Conservation (phyloP, 2,329 filamentous ascomycete genomes). For the Dothistroma septosporum region DNA sequence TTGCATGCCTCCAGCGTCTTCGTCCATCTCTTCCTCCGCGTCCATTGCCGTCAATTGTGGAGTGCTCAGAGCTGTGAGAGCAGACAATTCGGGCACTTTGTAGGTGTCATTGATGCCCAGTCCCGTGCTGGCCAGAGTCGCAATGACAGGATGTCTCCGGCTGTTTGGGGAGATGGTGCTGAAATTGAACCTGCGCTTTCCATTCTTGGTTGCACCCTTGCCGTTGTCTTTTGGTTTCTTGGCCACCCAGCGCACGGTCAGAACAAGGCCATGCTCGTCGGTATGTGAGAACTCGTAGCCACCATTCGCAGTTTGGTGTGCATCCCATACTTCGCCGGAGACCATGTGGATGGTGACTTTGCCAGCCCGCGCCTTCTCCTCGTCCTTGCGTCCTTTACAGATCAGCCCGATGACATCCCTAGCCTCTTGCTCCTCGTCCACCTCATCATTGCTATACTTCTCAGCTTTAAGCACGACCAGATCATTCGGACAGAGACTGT, state of each 20-base stretch:
- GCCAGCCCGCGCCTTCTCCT: slow-evolving; percentile 52
- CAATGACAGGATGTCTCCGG: slow-evolving; percentile 70
- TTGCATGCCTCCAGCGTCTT: slow-evolving; percentile 22
- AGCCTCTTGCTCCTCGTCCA: slow-evolving; percentile 50
- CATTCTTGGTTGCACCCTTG: slow-evolving; percentile 28
- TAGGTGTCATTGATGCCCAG: slow-evolving; percentile 69
- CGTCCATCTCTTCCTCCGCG: slow-evolving; percentile 29
- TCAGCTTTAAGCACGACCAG: slow-evolving; percentile 68
- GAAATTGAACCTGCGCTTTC: slow-evolving; percentile 63
- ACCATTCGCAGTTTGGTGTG: slow-evolving; percentile 41
- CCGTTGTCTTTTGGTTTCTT: slow-evolving; percentile 40
- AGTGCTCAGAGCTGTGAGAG: slow-evolving; percentile 31
- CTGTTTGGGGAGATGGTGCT: slow-evolving; percentile 68
- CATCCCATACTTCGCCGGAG: slow-evolving; percentile 45
- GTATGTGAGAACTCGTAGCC: slow-evolving; percentile 56
- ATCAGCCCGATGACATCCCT: slow-evolving; percentile 64
- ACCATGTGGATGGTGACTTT: slow-evolving; percentile 65
- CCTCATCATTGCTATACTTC: slow-evolving; percentile 54
- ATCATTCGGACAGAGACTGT: slow-evolving; percentile 63
- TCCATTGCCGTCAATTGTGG: slow-evolving; percentile 32
- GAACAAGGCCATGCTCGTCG: slow-evolving; percentile 55
- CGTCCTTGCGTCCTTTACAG: slow-evolving; percentile 43
- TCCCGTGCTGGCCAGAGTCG: slow-evolving; percentile 58
- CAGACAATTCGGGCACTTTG: slow-evolving; percentile 39
- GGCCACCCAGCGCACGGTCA: slow-evolving; percentile 67